These are phyloP conservation scores for Ganoderma sp. DNA, from an alignment of 1,284 basidiomycete genomes.

Conservation along the genomic window DNA sequence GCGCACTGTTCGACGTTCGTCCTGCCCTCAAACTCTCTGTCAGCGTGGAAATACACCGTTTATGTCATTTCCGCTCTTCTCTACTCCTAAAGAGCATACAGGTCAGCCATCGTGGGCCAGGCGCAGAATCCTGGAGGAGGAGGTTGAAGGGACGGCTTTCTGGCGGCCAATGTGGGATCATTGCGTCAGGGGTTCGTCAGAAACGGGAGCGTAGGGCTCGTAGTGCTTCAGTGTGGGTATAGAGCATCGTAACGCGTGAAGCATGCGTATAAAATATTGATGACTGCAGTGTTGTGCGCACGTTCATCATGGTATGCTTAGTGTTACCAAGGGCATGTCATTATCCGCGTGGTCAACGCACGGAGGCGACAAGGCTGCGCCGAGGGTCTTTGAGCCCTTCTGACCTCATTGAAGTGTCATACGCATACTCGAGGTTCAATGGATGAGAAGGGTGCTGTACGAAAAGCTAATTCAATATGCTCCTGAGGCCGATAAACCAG, in stretches of 20 bases:
- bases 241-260: background rate
- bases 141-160: background rate
- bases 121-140: background rate
- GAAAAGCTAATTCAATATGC: background rate
- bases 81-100: background rate
- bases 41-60: background rate
- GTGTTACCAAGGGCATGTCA: constrained; percentile 5
- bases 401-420: background rate
- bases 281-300: constrained; percentile 1
- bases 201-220: background rate
- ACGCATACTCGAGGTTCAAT: background rate
- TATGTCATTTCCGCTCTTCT: constrained; percentile 6
- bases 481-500: background rate
- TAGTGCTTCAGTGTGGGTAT: background rate
- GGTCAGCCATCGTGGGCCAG: background rate
- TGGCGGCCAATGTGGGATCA: background rate
- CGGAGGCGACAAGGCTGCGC: background rate
- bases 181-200: background rate
- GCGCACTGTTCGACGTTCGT: background rate
- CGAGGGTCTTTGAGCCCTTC: background rate
- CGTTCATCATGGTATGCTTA: constrained; percentile 1
- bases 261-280: background rate
- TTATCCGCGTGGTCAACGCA: background rate
- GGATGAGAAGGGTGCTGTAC: background rate
- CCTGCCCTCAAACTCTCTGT: background rate